phyloP scores from a whole-genome alignment of 805 yeast species.

The Saturnispora halmiae region DNA sequence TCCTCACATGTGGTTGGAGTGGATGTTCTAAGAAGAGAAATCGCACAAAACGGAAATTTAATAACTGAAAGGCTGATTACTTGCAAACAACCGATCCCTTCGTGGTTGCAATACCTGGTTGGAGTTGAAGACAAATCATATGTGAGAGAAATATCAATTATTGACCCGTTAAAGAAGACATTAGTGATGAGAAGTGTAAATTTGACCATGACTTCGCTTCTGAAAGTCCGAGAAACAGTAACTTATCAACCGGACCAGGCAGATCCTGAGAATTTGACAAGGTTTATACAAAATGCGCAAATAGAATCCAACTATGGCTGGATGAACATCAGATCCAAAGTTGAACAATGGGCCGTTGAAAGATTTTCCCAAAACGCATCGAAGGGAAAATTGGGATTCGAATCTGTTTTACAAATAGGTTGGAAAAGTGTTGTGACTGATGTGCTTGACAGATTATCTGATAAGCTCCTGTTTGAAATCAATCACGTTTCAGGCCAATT shows the following conservation, averaged over 20 bases:
- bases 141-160: slow-evolving; percentile 83
- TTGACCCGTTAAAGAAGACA: slow-evolving; percentile 56
- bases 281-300: slow-evolving; percentile 75
- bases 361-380: slow-evolving; percentile 82
- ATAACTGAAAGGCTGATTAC: slow-evolving; percentile 83
- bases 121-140: slow-evolving; percentile 69
- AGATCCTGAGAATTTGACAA: slow-evolving; percentile 44
- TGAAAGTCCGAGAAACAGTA: slow-evolving; percentile 84
- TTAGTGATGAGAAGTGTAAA: slow-evolving; percentile 79
- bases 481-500: slow-evolving; percentile 20
- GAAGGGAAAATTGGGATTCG: slow-evolving; percentile 79
- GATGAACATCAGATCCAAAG: slow-evolving; percentile 59
- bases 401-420: slow-evolving; percentile 49
- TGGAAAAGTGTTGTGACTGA: slow-evolving; percentile 19
- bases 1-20: slow-evolving; percentile 92
- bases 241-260: slow-evolving; percentile 59
- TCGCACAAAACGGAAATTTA: slow-evolving; percentile 47
- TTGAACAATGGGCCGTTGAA: slow-evolving; percentile 89
- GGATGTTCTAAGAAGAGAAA: slow-evolving; percentile 70
- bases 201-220: slow-evolving; percentile 65
- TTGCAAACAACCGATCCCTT: slow-evolving; percentile 78
- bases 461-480: slow-evolving; percentile 19
- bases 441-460: slow-evolving; percentile 14
- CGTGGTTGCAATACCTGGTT: slow-evolving; percentile 64
- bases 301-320: slow-evolving; percentile 78